Percentiles rank a stretch among this genome's conserved stretches.
Evolutionary conservation across 2,329 filamentous ascomycete genomes (phyloP).

Genomic region (Arthrobotrys musiformis): DNA sequence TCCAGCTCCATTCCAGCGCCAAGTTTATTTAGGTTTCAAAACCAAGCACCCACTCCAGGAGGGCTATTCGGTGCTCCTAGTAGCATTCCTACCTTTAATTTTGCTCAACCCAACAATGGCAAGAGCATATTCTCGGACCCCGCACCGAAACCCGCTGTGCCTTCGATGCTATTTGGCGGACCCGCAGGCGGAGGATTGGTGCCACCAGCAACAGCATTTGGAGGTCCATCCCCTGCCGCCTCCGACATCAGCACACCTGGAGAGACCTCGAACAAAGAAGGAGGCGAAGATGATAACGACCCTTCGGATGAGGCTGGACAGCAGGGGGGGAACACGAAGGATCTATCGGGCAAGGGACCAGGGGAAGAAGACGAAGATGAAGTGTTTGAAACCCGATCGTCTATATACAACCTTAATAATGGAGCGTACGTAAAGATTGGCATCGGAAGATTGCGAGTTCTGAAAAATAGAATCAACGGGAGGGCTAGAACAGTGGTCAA

Average conservation of each 20-base stretch:
- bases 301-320: conserved; percentile 56
- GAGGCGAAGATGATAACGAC: conserved; percentile 57
- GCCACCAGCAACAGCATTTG: conserved; percentile 44
- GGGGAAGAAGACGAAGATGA: conserved; percentile 60
- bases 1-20: not conserved
- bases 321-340: conserved; percentile 35
- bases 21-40: conserved; percentile 23
- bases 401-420: conserved; percentile 57
- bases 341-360: conserved; percentile 57
- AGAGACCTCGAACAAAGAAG: conserved; percentile 55
- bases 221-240: conserved; percentile 42
- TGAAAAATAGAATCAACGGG: conserved; percentile 58
- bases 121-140: conserved; percentile 56
- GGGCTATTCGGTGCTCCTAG: conserved; percentile 22
- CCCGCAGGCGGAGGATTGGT: conserved; percentile 26
- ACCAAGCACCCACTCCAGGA: not conserved
- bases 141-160: conserved; percentile 23
- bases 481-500: conserved; percentile 58
- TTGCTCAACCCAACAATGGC: conserved; percentile 27
- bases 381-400: conserved; percentile 56
- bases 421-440: conserved; percentile 57
- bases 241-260: conserved; percentile 55
- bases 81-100: conserved; percentile 42
- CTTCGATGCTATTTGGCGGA: conserved; percentile 31
- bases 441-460: conserved; percentile 57